A percentile compares a stretch with the other conserved stretches of the same genome.
Evolutionary conservation across 495 filamentous ascomycete species (phyloP).

Genomic region (Halenospora varia): DNA sequence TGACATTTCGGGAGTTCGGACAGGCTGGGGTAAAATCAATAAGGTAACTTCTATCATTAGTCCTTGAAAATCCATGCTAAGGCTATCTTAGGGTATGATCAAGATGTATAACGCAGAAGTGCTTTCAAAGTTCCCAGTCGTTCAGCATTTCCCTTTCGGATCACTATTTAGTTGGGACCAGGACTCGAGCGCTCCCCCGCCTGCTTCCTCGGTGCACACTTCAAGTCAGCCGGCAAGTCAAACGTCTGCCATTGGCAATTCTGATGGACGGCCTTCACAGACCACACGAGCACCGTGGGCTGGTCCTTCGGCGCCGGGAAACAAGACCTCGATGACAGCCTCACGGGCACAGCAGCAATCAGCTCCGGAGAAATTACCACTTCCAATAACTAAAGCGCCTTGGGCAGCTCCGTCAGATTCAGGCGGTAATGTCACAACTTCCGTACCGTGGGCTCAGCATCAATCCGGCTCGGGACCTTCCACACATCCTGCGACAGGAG

Average conservation of each 20-base stretch:
- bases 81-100: slow-evolving; percentile 65
- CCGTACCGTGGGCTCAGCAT: slow-evolving; percentile 14
- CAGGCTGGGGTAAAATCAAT: slow-evolving; percentile 98
- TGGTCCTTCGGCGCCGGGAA: neutral
- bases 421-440: slow-evolving; percentile 27
- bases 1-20: slow-evolving; percentile 85
- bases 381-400: neutral
- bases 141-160: slow-evolving; percentile 95
- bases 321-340: neutral
- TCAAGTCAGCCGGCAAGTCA: slow-evolving; percentile 47
- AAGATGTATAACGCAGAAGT: slow-evolving; percentile 98
- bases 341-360: neutral
- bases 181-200: slow-evolving; percentile 57
- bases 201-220: slow-evolving; percentile 48
- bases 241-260: neutral
- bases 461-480: neutral
- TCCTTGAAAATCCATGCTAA: slow-evolving; percentile 15
- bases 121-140: slow-evolving; percentile 88
- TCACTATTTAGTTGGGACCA: slow-evolving; percentile 78
- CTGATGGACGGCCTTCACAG: slow-evolving; percentile 23
- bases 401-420: too few relatives aligned
- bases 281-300: slow-evolving; percentile 31
- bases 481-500: too few relatives aligned
- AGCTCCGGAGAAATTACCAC: neutral
- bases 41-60: slow-evolving; percentile 53